A percentile compares a stretch with the other conserved stretches of the same genome.
These are phyloP conservation scores for Brassica napus DNA, from an alignment of 345 rosid genomes.

Conservation along the genomic window DNA sequence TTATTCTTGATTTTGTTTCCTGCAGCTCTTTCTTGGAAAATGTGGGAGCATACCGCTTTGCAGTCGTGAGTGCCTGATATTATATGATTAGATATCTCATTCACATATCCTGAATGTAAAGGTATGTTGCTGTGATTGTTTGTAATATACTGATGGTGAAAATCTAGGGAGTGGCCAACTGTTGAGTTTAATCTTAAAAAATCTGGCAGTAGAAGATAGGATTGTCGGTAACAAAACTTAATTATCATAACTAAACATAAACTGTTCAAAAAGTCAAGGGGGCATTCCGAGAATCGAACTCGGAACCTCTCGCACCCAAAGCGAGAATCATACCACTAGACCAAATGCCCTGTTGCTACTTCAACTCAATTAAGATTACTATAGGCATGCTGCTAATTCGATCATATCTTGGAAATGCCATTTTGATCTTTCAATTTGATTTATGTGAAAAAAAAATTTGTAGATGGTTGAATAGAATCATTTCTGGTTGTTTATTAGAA, in stretches of 20 bases:
- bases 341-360: slow-evolving; percentile 51
- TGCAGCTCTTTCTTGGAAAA: too few species aligned
- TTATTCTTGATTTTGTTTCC: too few species aligned
- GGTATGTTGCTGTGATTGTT: too few species aligned
- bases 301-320: slow-evolving; percentile 85
- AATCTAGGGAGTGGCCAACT: too few species aligned
- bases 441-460: neutral
- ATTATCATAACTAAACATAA: neutral
- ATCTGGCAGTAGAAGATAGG: neutral
- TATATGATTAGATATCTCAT: too few species aligned
- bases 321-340: slow-evolving; percentile 84
- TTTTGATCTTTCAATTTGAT: neutral
- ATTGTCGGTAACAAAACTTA: neutral
- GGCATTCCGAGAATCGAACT: slow-evolving; percentile 44
- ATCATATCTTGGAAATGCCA: neutral
- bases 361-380: neutral
- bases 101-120: too few species aligned
- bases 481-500: neutral
- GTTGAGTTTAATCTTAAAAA: neutral
- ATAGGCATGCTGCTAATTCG: neutral
- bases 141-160: too few species aligned
- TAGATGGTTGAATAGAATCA: neutral
- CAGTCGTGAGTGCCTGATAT: neutral
- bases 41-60: neutral
- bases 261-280: slow-evolving; percentile 5